phyloP scores from a whole-genome alignment of 352 stramenopile genomes.

The Phytophthora citricola region DNA sequence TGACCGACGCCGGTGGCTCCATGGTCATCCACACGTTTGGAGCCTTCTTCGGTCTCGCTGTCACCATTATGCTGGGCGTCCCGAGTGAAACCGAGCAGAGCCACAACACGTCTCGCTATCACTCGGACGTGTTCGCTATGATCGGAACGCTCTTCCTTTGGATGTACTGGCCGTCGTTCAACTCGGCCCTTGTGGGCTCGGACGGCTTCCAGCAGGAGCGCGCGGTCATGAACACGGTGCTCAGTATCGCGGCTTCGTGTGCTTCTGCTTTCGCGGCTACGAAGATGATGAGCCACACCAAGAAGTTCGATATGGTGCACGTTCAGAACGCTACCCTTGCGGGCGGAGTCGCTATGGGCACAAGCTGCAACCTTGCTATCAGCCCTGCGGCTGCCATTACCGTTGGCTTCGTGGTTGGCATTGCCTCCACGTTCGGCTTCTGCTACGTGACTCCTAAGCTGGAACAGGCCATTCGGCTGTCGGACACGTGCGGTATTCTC shows the following conservation, averaged over 20 bases:
- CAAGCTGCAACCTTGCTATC: conserved; percentile 73
- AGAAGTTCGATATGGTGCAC: conserved; percentile 88
- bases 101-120: conserved; percentile 74
- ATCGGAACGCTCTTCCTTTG: conserved; percentile 89
- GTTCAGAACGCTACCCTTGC: conserved; percentile 87
- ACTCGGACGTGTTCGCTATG: conserved; percentile 80
- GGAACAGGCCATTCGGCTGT: conserved; percentile 49
- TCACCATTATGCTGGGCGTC: conserved; percentile 66
- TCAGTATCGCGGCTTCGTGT: conserved; percentile 73
- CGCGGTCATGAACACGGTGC: conserved; percentile 79
- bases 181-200: conserved; percentile 63
- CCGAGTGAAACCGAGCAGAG: conserved; percentile 41
- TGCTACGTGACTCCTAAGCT: conserved; percentile 49
- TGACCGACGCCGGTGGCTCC: conserved; percentile 78
- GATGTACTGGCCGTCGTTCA: conserved; percentile 92
- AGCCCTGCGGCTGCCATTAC: conserved; percentile 63
- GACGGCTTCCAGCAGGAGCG: conserved; percentile 72
- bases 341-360: conserved; percentile 83
- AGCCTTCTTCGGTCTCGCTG: conserved; percentile 80
- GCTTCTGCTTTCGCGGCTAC: conserved; percentile 62
- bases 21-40: conserved; percentile 91
- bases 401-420: conserved; percentile 58
- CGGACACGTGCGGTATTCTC: conserved; percentile 67
- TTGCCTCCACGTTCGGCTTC: conserved; percentile 57
- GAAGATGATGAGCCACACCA: conserved; percentile 45